Conservation (phyloP, 306 rosid species). For the Cucurbita maxima region DNA sequence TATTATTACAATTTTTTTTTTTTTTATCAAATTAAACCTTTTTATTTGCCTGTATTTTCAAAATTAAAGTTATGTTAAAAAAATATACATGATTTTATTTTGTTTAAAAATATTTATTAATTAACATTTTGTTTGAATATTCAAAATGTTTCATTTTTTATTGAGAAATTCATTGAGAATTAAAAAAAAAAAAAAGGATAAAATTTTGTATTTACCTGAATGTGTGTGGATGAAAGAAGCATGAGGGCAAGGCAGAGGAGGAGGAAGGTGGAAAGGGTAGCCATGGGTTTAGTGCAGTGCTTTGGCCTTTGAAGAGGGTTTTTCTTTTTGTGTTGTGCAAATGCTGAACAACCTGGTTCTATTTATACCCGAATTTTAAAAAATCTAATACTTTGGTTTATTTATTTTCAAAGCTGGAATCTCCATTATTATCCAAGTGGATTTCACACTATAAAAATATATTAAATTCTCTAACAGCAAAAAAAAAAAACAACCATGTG, state of each 20-base stretch:
- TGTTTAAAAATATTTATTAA: too few species aligned
- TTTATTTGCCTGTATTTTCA: too few species aligned
- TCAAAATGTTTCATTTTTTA: background rate
- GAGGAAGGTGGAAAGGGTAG: background rate
- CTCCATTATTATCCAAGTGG: background rate
- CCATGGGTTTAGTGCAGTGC: background rate
- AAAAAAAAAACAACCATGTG: background rate
- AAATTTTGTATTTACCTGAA: background rate
- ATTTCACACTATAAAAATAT: background rate
- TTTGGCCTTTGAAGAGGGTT: background rate
- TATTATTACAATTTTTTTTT: too few species aligned
- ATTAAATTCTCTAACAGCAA: background rate
- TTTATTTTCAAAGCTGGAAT: background rate
- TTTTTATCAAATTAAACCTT: too few species aligned
- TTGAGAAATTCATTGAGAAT: background rate
- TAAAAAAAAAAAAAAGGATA: too few species aligned
- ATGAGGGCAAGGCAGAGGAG: background rate
- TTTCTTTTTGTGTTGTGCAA: background rate
- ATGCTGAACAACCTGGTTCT: background rate
- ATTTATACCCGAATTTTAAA: background rate
- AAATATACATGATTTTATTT: too few species aligned
- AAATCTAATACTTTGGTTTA: too few species aligned
- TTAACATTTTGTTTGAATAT: too few species aligned
- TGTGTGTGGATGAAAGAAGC: background rate
- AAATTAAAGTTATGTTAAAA: too few species aligned